phyloP scores from a whole-genome alignment of 2,329 filamentous ascomycete genomes.

The Onygenales sp. region DNA sequence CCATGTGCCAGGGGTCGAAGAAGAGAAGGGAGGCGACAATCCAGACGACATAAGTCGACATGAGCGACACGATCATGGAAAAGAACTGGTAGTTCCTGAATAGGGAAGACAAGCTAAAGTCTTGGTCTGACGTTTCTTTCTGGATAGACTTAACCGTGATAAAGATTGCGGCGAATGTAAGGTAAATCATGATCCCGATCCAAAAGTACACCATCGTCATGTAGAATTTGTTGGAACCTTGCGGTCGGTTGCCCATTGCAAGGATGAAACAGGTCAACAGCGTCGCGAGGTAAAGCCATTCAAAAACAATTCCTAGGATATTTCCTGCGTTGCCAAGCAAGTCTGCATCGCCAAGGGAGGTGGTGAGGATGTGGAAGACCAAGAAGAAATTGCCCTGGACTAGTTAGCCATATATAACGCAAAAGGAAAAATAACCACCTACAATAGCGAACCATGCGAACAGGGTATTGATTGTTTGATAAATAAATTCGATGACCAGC shows the following conservation, averaged over 20 bases:
- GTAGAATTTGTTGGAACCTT: conserved; percentile 88
- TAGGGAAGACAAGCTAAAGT: conserved; percentile 62
- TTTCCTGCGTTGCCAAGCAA: conserved; percentile 69
- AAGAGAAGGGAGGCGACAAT: conserved; percentile 84
- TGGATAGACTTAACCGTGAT: conserved; percentile 85
- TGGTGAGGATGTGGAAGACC: conserved; percentile 93
- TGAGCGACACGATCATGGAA: conserved; percentile 83
- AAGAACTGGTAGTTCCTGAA: conserved; percentile 87
- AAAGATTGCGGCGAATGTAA: conserved; percentile 90
- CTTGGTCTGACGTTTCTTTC: conserved; percentile 50
- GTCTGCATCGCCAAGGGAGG: conserved; percentile 60
- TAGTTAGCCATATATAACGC: conserved; percentile 4
- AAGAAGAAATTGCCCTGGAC: conserved; percentile 84
- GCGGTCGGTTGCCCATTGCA: conserved; percentile 85
- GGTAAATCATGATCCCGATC: conserved; percentile 88
- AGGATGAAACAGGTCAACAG: conserved; percentile 92
- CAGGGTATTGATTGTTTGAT: conserved; percentile 91
- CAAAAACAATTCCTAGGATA: conserved; percentile 80
- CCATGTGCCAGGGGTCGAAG: conserved; percentile 98
- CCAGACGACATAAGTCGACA: conserved; percentile 90
- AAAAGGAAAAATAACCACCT: conserved; percentile 17
- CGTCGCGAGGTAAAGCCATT: conserved; percentile 90
- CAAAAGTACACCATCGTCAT: conserved; percentile 98
- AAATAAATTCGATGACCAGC: conserved; percentile 86
- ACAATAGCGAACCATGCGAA: conserved; percentile 97